Conservation (phyloP, 2,329 filamentous ascomycete genomes). For the Fusarium incarnatum region DNA sequence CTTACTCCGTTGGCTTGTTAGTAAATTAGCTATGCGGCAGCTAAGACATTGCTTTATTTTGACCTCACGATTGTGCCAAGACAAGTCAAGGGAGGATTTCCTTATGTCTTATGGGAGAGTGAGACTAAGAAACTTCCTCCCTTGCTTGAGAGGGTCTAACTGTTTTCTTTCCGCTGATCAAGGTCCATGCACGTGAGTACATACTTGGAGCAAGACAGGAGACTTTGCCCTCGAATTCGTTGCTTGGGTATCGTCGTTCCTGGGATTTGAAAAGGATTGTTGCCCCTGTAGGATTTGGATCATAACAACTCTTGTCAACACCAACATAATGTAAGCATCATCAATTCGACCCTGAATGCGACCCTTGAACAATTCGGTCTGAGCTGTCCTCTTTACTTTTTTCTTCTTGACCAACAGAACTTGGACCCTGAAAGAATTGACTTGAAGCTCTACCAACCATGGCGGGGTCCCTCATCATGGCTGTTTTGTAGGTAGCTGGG, state of each 20-base stretch:
- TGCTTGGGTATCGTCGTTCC: conserved; percentile 17
- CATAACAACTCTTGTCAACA: conserved; percentile 28
- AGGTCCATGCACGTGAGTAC: neutral
- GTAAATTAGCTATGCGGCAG: conserved; percentile 8
- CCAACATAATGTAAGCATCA: conserved; percentile 15
- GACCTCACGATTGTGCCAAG: conserved; percentile 8
- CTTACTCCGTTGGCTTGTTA: conserved; percentile 15
- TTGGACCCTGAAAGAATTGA: neutral
- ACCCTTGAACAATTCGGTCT: neutral
- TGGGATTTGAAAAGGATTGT: conserved; percentile 15
- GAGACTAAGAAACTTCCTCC: conserved; percentile 6
- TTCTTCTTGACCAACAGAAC: neutral
- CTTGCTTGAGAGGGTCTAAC: conserved; percentile 11
- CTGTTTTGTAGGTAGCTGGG: neutral
- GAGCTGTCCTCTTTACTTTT: neutral
- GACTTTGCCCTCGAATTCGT: conserved; percentile 2
- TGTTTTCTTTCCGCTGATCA: too few relatives aligned
- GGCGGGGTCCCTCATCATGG: neutral
- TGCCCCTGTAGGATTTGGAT: conserved; percentile 12
- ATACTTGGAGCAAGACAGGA: conserved; percentile 22
- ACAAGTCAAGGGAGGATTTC: conserved; percentile 21
- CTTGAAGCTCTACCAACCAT: neutral
- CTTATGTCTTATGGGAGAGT: conserved; percentile 4
- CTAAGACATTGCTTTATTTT: conserved; percentile 8
- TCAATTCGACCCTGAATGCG: neutral